Evolutionary conservation across 768 basidiomycete genomes (phyloP).

Genomic region (Porphyrellus cyaneotinctus): DNA sequence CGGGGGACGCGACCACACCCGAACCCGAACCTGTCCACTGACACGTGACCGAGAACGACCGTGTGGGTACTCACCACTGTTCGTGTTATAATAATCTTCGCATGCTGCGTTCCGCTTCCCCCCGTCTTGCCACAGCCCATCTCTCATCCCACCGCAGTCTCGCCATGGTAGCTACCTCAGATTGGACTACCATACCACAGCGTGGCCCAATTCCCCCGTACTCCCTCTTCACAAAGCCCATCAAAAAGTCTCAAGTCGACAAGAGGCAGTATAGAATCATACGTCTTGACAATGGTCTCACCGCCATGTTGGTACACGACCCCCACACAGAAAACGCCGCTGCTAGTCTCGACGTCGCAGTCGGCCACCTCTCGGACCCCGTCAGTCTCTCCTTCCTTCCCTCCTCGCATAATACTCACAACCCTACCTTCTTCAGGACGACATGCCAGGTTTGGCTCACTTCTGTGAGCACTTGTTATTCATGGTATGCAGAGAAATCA

Average conservation of each 20-base stretch:
- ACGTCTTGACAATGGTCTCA: conserved; percentile 83
- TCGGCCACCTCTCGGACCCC: conserved; percentile 92
- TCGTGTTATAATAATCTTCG: neutral
- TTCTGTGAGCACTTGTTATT: conserved; percentile 96
- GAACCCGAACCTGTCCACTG: no score
- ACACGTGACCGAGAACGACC: conserved; percentile 21
- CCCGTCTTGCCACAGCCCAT: conserved; percentile 8
- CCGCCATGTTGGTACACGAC: conserved; percentile 81
- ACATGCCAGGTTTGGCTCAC: conserved; percentile 90
- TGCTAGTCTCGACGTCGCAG: conserved; percentile 90
- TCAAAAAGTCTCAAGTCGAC: conserved; percentile 73
- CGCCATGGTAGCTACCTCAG: conserved; percentile 20
- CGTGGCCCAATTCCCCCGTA: conserved; percentile 38
- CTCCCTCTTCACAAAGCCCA: conserved; percentile 51
- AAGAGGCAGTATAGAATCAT: conserved; percentile 80
- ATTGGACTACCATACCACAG: conserved; percentile 21
- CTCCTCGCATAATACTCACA: neutral
- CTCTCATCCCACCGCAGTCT: conserved; percentile 11
- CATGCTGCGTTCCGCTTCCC: conserved; percentile 12
- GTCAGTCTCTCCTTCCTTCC: conserved; percentile 41
- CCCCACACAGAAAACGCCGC: conserved; percentile 88
- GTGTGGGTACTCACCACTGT: conserved; percentile 21
- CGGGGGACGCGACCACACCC: no score
- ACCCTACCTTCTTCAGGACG: conserved; percentile 43
- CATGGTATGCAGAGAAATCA: conserved; percentile 56